Evolutionary conservation across 176 grass and related monocot species (phyloP).

Genomic region (Guadua angustifolia): DNA sequence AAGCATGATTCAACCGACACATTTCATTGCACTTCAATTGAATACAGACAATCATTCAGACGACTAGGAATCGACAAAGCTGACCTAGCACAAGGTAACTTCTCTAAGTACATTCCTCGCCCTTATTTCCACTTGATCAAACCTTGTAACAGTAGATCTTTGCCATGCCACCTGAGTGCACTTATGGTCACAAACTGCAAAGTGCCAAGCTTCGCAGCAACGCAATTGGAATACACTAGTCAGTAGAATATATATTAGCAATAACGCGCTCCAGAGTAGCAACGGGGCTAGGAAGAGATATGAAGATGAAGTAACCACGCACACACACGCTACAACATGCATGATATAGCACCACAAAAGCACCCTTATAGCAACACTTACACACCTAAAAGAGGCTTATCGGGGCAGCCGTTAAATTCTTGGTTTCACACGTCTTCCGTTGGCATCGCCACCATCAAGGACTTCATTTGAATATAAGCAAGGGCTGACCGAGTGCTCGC

Average conservation of each 20-base stretch:
- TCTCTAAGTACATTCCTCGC: constrained; percentile 17
- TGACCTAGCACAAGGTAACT: constrained; percentile 41
- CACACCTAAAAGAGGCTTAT: constrained; percentile 47
- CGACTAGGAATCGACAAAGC: constrained; percentile 40
- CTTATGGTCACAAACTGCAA: constrained; percentile 51
- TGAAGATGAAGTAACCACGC: constrained; percentile 37
- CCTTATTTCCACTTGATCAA: constrained; percentile 33
- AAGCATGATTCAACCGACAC: constrained; percentile 34
- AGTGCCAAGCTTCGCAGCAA: constrained; percentile 37
- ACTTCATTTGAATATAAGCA: constrained; percentile 71
- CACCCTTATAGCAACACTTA: constrained; percentile 50
- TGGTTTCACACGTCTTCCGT: constrained; percentile 91
- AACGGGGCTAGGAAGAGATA: constrained; percentile 30
- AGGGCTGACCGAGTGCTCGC: constrained; percentile 62
- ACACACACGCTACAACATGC: constrained; percentile 45
- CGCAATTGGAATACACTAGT: constrained; percentile 45
- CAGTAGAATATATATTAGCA: constrained; percentile 55
- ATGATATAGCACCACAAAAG: constrained; percentile 58
- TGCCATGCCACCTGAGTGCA: constrained; percentile 37
- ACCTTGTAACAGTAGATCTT: constrained; percentile 23
- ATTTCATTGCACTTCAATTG: constrained; percentile 47
- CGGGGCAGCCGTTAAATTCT: constrained; percentile 56
- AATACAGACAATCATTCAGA: constrained; percentile 49
- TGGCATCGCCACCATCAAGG: constrained; percentile 85
- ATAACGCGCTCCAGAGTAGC: constrained; percentile 31